These are phyloP conservation scores for Phlyctochytrium planicorne DNA, from an alignment of 192 early-diverging fungal genomes.

Conservation along the genomic window DNA sequence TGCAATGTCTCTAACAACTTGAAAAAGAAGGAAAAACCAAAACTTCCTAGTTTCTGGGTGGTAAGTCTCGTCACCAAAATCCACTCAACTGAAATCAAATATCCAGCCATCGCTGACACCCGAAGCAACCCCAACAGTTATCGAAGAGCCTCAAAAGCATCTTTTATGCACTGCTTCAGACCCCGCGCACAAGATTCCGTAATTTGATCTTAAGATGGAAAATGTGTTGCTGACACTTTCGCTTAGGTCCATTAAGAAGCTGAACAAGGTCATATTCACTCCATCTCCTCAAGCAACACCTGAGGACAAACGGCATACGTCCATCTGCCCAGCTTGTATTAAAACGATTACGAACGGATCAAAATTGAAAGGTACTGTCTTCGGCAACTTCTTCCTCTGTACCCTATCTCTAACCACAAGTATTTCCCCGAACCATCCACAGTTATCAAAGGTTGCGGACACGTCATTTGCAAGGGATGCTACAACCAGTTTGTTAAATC, in stretches of 20 bases:
- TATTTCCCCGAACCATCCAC: background rate
- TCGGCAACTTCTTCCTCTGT: constrained; percentile 14
- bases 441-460: constrained; percentile 70
- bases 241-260: constrained; percentile 54
- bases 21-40: constrained; percentile 29
- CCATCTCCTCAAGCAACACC: constrained; percentile 35
- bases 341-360: constrained; percentile 71
- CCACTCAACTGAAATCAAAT: background rate
- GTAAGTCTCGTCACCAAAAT: constrained; percentile 34
- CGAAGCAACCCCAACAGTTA: constrained; percentile 49
- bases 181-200: constrained; percentile 64
- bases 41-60: constrained; percentile 70
- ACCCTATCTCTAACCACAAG: background rate
- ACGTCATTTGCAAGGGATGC: constrained; percentile 70
- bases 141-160: constrained; percentile 56
- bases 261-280: constrained; percentile 65
- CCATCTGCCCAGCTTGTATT: constrained; percentile 69
- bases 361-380: too few species aligned
- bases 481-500: constrained; percentile 66
- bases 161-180: constrained; percentile 66
- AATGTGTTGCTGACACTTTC: background rate
- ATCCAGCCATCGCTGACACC: constrained; percentile 71
- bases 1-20: constrained; percentile 12
- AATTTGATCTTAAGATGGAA: constrained; percentile 10
- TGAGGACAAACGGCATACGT: too few species aligned